Base-by-base conservation (phyloP, 2,329 filamentous ascomycete species). In the Monilinia vaccinii-corymbosi region DNA sequence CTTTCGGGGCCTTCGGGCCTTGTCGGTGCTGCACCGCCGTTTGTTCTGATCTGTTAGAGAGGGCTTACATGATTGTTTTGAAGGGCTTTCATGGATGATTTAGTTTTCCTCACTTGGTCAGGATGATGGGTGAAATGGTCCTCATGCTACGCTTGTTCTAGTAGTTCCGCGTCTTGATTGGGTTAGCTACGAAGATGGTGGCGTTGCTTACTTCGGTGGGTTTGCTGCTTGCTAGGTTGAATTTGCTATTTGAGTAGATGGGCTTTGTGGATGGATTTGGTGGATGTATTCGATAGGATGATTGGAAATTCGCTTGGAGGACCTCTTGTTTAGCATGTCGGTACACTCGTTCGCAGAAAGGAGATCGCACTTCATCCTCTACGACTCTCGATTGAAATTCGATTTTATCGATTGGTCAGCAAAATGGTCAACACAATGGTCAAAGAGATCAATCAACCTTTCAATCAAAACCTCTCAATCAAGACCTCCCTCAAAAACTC, bases 111-210 rank as follows among this genome's bases (percentile, higher is more conserved):
- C 13, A 9, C 38, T 44, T 18, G 28, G n/a, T n/a, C 38, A 44
- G 8, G 51, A 53, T 11, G 38, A 3, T 44, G 32, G 38, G 2
- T 53, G 51, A 53, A 53, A 44, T 6, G 51, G 51, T 38, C 21
- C 51, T 53, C 51, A 53, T 44, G 51, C 25, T 53, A 44, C 51
- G 38, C 28, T 53, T n/a, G 38, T 53, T 53, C 51, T 44, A 23
- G 51, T 32, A 32, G 51, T 21, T 32, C n/a, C 0, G 51, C 25
- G 25, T 53, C 18, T 14, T 21, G 51, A 32, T 32, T 32, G 38
- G 13, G 25, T 44, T 53, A 44, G n/a, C 38, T 32, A 44, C 13
- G 38, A 44, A 44, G 38, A 53, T 44, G 38, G 51, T 44, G 25
- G 21, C 25, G 38, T 44, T 32, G 38, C 38, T 44, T 42, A 52